Conservation (phyloP, 306 rosid species). For the Vicia villosa region DNA sequence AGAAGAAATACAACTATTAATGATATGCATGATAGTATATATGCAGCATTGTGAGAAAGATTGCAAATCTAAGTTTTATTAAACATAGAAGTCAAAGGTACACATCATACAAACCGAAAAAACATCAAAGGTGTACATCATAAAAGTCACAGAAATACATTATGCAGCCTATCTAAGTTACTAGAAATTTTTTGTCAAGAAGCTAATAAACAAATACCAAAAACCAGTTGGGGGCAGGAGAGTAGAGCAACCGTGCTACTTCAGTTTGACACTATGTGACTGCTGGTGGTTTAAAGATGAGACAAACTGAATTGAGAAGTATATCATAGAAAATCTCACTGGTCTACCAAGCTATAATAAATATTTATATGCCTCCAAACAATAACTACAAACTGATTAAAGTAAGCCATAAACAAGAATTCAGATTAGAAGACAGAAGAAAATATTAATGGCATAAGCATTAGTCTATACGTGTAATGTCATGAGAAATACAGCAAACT, state of each 20-base stretch:
- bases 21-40: slow-evolving; percentile 17
- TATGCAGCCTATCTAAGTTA: not conserved
- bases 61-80: slow-evolving; percentile 14
- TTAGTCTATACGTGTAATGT: slow-evolving; percentile 4
- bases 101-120: not conserved
- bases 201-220: too few species aligned
- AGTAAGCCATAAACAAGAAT: slow-evolving; percentile 15
- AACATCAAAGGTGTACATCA: not conserved
- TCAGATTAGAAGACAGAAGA: slow-evolving; percentile 28
- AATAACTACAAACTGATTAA: not conserved
- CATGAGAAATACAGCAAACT: slow-evolving; percentile 27
- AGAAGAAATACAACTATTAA: slow-evolving; percentile 11
- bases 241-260: not conserved
- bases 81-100: slow-evolving; percentile 14
- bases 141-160: not conserved
- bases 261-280: slow-evolving; percentile 7
- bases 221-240: not conserved
- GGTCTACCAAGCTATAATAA: not conserved
- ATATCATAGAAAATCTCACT: slow-evolving; percentile 9
- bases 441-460: slow-evolving; percentile 13
- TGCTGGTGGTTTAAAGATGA: slow-evolving; percentile 19
- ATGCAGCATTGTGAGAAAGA: slow-evolving; percentile 14
- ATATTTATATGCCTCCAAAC: not conserved
- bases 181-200: not conserved
- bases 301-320: slow-evolving; percentile 19